Evolutionary conservation across 179 eudicot species (phyloP), one percentile per base, ranked within the genome.

Genomic region (Heliamphora pulchella): DNA sequence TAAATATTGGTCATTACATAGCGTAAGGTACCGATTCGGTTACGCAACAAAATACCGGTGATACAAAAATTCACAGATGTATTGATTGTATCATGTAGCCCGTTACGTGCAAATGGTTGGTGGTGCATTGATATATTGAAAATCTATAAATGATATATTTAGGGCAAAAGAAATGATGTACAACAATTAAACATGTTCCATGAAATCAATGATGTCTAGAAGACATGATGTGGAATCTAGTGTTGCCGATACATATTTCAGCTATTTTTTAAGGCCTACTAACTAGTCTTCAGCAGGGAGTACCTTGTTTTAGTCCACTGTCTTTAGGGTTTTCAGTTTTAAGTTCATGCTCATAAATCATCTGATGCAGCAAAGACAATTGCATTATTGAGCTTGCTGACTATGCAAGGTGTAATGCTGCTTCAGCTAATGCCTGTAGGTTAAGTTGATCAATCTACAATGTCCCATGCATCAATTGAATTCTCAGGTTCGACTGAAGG

Each of bases 41-140:
- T 31, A 31, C 31, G 31, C 31, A 31, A 31, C 31, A 31, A 31
- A 31, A 31, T 31, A 31, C 31, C 31, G 91, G 93, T 96, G 91
- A 89, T 64, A 83, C 14, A 14, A 15, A 46, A 5, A 22, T 80
- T 76, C 53, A 9, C 20, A n/a, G 22, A 51, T 73, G 17, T 76
- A 4, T 57, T 2, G 2, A 11, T 57, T 4, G 22, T 20, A 10
- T 5, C 17, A 3, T 22, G 17, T 17, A 17, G 39, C n/a, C 22
- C 8, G 20, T 3, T 4, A 61, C 2, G 3, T 61, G 22, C 20
- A 18, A 3, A 17, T 1, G 61, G 15, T 61, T 17, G 8, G n/a
- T 61, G 65, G 65, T 61, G 65, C 65, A 61, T n/a, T 61, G 22
- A 61, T n/a, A 61, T 61, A 3, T n/a, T 5, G 9, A 14, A 61